Base-by-base conservation (phyloP, 1,139 yeast species). In the Lodderomyces margitis region DNA sequence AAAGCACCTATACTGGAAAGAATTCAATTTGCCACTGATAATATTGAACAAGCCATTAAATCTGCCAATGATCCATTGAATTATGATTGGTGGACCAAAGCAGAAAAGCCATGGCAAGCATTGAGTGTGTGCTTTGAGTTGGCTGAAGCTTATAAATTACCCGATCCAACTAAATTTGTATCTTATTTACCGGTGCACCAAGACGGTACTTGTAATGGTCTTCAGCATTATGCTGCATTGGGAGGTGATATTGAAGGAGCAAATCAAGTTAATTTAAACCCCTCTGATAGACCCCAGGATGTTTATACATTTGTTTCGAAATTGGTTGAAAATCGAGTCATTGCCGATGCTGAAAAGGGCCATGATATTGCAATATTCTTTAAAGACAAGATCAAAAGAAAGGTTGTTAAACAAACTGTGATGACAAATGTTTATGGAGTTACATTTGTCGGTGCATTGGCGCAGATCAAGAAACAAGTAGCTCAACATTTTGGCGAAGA, bases 341-440 rank as follows among this genome's bases (percentile, higher is more conserved):
- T 74, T 32, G 61, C 62, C 10, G 95, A 85, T 38, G 87, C 83
- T 2, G 78, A 57, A 11, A 68, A 70, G 11, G 88, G 75, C 3
- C 56, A 70, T 77, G 49, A 73, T 48, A 68, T 66, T 45, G 92
- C 92, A 0, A 48, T 59, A 10, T 63, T 70, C 42, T 66, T 83
- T 21, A 70, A 75, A 46, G 87, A 83, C 41, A 76, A 80, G 50
- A 78, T 92, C 47, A 77, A 83, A 19, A 78, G 99, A 55, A 91
- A 91, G 60, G 84, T 92, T 37, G 96, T 92, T 38, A 92, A 92
- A 61, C 98, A 92, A 62, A 88, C 98, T 0, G 98, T 92, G 23
- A 92, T 92, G 99, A 92, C 99, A 1, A 91, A 89, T 55, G 99
- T 92, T 34, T 92, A 94, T 59, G 99, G 99, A 53, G 99, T 92